Base-by-base conservation (phyloP, 2,329 filamentous ascomycete genomes). In the Pyrenophora teres region DNA sequence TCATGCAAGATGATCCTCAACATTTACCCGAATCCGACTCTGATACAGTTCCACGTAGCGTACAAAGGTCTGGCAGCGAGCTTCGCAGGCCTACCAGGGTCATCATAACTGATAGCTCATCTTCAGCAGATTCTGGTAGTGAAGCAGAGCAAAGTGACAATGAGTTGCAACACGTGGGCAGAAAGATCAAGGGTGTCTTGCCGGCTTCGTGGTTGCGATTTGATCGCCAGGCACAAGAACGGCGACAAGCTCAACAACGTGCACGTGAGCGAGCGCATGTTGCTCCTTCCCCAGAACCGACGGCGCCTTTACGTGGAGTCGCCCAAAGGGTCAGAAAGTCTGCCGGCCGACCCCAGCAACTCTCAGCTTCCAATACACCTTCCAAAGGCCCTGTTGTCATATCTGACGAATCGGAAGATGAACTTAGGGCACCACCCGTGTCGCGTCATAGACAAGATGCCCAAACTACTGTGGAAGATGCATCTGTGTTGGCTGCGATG, bases 141-240 rank as follows among this genome's bases (percentile, higher is more conserved):
- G 66, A 73, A 16, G 60, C 68, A 4, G 70, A 73, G 36, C 60
- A 67, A 5, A 67, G 62, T 21, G 66, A 73, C 13, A 57, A 51
- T 5, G 69, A 68, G 43, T 47, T 79, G 10, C 61, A 60, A 37
- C 59, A 67, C 30, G 73, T 75, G 35, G 64, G 69, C 8, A 76
- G 70, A 46, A 73, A 72, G 32, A 80, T 80, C 40, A 77, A 69
- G 64, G 78, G 78, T 10, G 78, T 80, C 6, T 62, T 81, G 15
- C 78, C 78, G 21, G 78, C 78, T 25, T 80, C 78, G 1, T 80
- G 78, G 77, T 60, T 81, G 43, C 77, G 74, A 43, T 72, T 80
- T 23, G 78, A 80, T 52, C 64, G 68, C n/a, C 69, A 76, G 51
- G 65, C 67, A 21, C 72, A 72, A 42, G 56, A 65, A 40, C 62